These are phyloP conservation scores for Chlorophyllum brunneum DNA, from an alignment of 768 basidiomycete genomes.

Conservation along the genomic window DNA sequence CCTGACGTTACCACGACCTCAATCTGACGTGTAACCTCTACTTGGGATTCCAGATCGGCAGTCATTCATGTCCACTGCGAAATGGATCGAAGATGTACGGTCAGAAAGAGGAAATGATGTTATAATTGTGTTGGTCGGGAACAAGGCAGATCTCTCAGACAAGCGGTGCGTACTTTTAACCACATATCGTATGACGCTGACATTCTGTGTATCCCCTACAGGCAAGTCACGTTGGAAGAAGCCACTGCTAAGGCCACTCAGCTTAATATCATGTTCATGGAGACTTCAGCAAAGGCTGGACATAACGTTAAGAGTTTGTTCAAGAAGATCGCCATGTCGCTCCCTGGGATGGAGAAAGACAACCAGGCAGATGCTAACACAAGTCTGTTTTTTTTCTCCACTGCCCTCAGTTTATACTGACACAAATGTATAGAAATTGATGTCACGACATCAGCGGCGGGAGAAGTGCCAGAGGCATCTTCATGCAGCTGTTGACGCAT, in stretches of 20 bases:
- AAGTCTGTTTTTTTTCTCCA: constrained; percentile 32
- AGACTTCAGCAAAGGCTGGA: constrained; percentile 98
- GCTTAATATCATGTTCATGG: constrained; percentile 97
- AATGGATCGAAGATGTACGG: constrained; percentile 99
- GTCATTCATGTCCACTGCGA: constrained; percentile 97
- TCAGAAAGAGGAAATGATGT: constrained; percentile 97
- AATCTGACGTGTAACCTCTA: constrained; percentile 2
- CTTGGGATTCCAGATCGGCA: constrained; percentile 64
- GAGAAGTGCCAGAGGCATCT: constrained; percentile 82
- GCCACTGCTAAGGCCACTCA: constrained; percentile 89
- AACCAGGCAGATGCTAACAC: constrained; percentile 54
- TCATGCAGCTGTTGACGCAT: constrained; percentile 69
- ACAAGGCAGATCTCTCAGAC: constrained; percentile 98
- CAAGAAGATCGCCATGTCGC: constrained; percentile 98
- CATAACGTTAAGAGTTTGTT: constrained; percentile 99
- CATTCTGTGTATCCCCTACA: constrained; percentile 28
- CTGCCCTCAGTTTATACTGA: constrained; percentile 2
- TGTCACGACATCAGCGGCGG: constrained; percentile 67
- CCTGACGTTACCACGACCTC: constrained; percentile 5
- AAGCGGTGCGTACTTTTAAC: constrained; percentile 67
- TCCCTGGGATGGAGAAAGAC: constrained; percentile 94
- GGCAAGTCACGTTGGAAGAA: constrained; percentile 98
- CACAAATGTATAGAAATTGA: constrained; percentile 69
- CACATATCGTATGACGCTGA: not conserved
- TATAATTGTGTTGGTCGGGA: constrained; percentile 96